These are phyloP conservation scores for Choiromyces venosus DNA, from an alignment of 495 filamentous ascomycete genomes.

Conservation along the genomic window DNA sequence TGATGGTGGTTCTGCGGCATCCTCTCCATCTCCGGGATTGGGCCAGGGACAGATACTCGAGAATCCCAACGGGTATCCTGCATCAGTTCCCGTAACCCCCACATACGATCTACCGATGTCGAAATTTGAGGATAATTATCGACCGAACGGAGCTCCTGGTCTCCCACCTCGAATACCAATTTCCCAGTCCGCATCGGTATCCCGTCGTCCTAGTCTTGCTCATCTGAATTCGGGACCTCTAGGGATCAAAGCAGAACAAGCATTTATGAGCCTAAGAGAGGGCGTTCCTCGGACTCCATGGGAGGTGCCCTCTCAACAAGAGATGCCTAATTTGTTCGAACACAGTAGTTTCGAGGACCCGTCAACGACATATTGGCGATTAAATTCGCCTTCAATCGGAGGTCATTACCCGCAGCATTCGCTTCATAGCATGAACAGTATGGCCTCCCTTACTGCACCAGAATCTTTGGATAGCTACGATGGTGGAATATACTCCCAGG, in stretches of 20 bases:
- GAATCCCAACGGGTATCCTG: constrained; percentile 28
- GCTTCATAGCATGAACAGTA: constrained; percentile 17
- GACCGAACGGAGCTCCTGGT: constrained; percentile 22
- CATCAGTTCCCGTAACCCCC: constrained; percentile 40
- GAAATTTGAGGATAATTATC: constrained; percentile 33
- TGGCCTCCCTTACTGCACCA: constrained; percentile 13
- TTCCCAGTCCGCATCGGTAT: constrained; percentile 36
- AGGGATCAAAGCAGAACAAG: constrained; percentile 35
- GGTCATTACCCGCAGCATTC: constrained; percentile 25
- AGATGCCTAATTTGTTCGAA: constrained; percentile 11
- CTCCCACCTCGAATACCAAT: constrained; percentile 19
- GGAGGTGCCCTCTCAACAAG: constrained; percentile 26
- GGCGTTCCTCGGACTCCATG: constrained; percentile 1
- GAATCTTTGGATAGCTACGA: constrained; percentile 38
- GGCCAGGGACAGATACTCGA: constrained; percentile 27
- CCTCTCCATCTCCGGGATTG: constrained; percentile 39
- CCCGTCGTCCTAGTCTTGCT: constrained; percentile 36
- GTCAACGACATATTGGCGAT: constrained; percentile 38
- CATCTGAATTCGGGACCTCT: constrained; percentile 32
- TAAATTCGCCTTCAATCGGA: constrained; percentile 29
- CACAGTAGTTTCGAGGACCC: constrained; percentile 25
- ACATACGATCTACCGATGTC: constrained; percentile 26
- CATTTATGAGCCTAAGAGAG: constrained; percentile 24
- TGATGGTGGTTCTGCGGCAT: constrained; percentile 37
- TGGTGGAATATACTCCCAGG: constrained; percentile 35